A percentile compares a stretch with the other conserved stretches of the same genome.
Evolutionary conservation across 768 basidiomycete genomes (phyloP).

Genomic region (Kockovaella imperatae): DNA sequence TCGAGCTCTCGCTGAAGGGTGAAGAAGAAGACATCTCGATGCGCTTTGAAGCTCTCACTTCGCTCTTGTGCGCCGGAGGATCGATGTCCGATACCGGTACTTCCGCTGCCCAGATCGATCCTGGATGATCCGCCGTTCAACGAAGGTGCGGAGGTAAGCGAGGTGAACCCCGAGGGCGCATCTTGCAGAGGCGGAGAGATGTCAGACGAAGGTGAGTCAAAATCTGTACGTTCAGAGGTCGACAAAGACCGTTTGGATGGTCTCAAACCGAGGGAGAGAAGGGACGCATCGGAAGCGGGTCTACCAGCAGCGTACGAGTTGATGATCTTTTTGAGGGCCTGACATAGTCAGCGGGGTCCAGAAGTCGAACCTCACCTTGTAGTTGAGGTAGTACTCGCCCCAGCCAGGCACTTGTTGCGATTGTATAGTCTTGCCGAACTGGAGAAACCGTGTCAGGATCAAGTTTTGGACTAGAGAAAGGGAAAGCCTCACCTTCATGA

Average conservation of each 20-base stretch:
- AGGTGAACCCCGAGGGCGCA: background rate
- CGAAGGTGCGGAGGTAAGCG: background rate
- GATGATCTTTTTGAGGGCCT: constrained; percentile 61
- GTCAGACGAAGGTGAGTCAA: background rate
- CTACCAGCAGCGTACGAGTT: constrained; percentile 85
- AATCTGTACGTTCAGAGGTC: constrained; percentile 23
- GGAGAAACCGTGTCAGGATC: background rate
- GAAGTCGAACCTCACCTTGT: constrained; percentile 54
- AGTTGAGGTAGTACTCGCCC: constrained; percentile 91
- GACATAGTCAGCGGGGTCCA: background rate
- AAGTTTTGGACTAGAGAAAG: background rate
- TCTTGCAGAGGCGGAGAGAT: background rate
- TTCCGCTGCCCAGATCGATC: background rate
- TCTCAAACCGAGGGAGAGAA: constrained; percentile 72
- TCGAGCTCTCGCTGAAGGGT: constrained; percentile 94
- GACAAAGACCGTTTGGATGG: constrained; percentile 53
- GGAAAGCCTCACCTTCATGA: constrained; percentile 1
- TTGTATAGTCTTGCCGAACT: constrained; percentile 99
- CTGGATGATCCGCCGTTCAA: background rate
- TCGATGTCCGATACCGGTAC: constrained; percentile 36
- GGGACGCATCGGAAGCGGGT: constrained; percentile 81
- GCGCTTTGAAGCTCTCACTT: constrained; percentile 80
- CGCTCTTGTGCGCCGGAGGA: constrained; percentile 50
- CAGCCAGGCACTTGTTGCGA: constrained; percentile 94
- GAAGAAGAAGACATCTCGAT: constrained; percentile 98